Evolutionary conservation across 83 land plant species (phyloP), one percentile per base, ranked within the genome.

Genomic region (Diphasiastrum complanatum): DNA sequence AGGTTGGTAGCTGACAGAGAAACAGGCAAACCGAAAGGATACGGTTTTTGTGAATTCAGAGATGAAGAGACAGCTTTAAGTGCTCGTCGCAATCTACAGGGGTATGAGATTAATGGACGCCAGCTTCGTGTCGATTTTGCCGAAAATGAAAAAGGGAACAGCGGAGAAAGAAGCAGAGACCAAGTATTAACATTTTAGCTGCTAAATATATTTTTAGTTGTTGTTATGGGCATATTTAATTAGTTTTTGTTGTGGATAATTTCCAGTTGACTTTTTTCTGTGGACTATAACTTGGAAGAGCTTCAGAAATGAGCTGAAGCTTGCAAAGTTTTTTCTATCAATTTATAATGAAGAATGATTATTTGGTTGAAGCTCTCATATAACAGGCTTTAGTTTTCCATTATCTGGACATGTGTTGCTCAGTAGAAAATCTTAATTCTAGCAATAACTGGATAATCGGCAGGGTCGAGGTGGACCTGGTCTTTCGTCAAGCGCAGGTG

Each of bases 1-100:
- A 74, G 77, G 27, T 41, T 74, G 58, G 77, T 74, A 43, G 23
- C 61, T 52, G 77, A 74, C 52, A 74, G 77, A 32, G 77, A 74
- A 27, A 74, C 77, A 11, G 77, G 77, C 40, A 74, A 74, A 61
- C 77, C 77, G 10, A 74, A 74, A 48, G 77, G 77, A 19, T 74
- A 67, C 62, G 77, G 77, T 2, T 74, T 74, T 47, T 74, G 77
- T 52, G 77, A 74, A 67, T 74, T 68, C 46, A 74, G 77, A 56
- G 77, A 74, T 19, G 77, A 74, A 73, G 77, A 74, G 59, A 74
- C 77, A 37, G 77, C 77, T 28, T 33, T 68, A 38, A 74, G 77
- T 67, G 77, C 77, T 49, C 72, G 74, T 19, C 65, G 77, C 5
- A 74, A 74, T 52, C 61, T 74, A 16, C 64, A 67, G 20, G 77